phyloP scores from a whole-genome alignment of 2,329 filamentous ascomycete genomes.

The Chrysoporthe cubensis region DNA sequence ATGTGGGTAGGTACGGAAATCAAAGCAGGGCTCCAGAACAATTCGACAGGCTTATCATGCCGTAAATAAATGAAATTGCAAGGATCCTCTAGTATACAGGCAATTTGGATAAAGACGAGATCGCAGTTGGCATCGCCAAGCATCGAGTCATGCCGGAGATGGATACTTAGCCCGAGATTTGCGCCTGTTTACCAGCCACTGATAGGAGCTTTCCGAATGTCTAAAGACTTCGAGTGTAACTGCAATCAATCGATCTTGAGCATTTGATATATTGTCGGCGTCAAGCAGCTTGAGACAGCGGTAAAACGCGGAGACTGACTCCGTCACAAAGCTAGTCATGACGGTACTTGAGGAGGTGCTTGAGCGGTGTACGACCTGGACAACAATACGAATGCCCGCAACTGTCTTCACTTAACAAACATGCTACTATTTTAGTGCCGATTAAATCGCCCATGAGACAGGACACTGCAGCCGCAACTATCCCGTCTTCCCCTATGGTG shows the following conservation, averaged over 20 bases:
- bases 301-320: too few species aligned
- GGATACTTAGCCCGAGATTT: not conserved
- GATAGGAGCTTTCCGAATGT: not conserved
- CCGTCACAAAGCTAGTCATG: not conserved
- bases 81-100: constrained; percentile 15
- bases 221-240: not conserved
- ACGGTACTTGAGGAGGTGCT: too few species aligned
- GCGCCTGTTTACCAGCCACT: not conserved
- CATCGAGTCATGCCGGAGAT: not conserved
- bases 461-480: too few species aligned
- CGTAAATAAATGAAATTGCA: not conserved
- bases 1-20: not conserved
- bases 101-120: constrained; percentile 25
- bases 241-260: not conserved
- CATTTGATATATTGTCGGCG: not conserved
- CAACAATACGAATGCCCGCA: too few species aligned
- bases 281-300: not conserved
- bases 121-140: constrained; percentile 6
- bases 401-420: too few species aligned
- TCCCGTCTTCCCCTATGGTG: too few species aligned
- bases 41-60: not conserved
- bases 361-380: too few species aligned
- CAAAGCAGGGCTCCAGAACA: not conserved
- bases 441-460: too few species aligned
- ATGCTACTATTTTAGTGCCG: too few species aligned